Base-by-base conservation (phyloP, 352 stramenopile species). In the Globisporangium alternatum region DNA sequence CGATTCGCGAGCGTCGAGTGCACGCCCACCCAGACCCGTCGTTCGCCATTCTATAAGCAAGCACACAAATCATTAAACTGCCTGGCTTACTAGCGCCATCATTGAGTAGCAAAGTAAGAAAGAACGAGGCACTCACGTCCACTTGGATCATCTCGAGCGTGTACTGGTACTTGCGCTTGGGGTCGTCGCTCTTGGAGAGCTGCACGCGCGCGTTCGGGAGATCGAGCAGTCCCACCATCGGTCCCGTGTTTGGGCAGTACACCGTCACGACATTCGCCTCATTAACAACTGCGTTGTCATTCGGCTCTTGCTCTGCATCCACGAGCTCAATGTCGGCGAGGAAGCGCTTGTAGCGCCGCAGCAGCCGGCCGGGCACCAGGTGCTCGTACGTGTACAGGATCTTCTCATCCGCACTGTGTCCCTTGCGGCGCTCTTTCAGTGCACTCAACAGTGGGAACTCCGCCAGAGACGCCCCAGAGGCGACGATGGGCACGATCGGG, bases 71-170 rank as follows among this genome's bases (percentile, higher is more conserved):
- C 41, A 13, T 47, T 41, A 66, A 19, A 8, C 22, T 5, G n/a
- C 35, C 35, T 30, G 4, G 19, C 17, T 21, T 48, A 22, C 43
- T 47, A n/a, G 8, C 21, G 52, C 15, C 17, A n/a, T 1, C 21
- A 39, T 13, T 45, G n/a, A 65, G 9, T 39, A 43, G 22, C 10
- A 10, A 22, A 35, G 19, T 6, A 33, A 55, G 5, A 58, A 5
- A 5, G 22, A 13, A 21, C 2, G 37, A 37, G 28, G 17, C 22
- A 75, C 80, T 37, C 87, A 95, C 86, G 56, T 91, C 63, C 64
- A 95, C 75, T 69, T 86, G 74, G 52, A 95, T 86, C 78, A 92
- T 91, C 69, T 95, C 86, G 49, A 95, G 75, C 33, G 86, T 95
- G 66, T 95, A 89, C 13, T 72, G 69, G 64, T 95, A 95, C 62